phyloP scores from a whole-genome alignment of 345 rosid species.

The Lumnitzera littorea region DNA sequence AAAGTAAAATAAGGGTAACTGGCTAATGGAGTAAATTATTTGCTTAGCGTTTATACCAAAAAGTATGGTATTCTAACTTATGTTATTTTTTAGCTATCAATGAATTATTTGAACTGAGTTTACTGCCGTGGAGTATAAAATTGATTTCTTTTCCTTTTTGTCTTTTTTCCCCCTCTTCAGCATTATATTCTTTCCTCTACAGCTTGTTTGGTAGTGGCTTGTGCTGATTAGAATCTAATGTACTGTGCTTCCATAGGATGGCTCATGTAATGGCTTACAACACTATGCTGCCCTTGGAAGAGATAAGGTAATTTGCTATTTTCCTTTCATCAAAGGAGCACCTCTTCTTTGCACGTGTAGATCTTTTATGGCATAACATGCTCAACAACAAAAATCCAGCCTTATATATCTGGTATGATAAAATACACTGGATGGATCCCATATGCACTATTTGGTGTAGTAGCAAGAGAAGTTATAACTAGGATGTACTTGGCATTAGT shows the following conservation, averaged over 20 bases:
- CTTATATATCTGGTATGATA: too few relatives aligned
- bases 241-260: constrained; percentile 57
- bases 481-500: too few relatives aligned
- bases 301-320: constrained; percentile 65
- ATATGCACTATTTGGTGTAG: too few relatives aligned
- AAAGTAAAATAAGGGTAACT: background rate
- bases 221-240: background rate
- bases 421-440: too few relatives aligned
- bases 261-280: constrained; percentile 98
- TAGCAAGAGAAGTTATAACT: too few relatives aligned
- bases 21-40: background rate
- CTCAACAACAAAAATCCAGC: too few relatives aligned
- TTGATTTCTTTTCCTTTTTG: background rate
- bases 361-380: too few relatives aligned
- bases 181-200: background rate
- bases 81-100: background rate
- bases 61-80: background rate
- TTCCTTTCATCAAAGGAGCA: constrained; percentile 8
- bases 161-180: background rate
- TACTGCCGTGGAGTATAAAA: background rate
- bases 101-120: constrained; percentile 1
- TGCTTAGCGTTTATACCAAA: background rate
- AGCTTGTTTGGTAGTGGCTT: background rate
- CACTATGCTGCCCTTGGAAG: constrained; percentile 99
- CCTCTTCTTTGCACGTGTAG: background rate